phyloP scores from a whole-genome alignment of 148 eudicot species.

The Chenopodium album region DNA sequence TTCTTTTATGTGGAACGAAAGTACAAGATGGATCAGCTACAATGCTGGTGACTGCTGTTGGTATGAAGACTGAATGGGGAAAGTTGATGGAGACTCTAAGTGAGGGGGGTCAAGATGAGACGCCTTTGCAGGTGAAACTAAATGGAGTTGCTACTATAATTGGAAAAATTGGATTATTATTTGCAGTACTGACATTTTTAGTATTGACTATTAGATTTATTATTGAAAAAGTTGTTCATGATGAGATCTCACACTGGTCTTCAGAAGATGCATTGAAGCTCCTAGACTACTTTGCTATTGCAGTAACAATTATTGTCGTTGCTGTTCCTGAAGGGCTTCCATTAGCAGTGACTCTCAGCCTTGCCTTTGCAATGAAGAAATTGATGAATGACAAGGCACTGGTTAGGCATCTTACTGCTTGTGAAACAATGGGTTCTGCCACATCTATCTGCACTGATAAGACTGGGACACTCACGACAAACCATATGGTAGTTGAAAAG shows the following conservation, averaged over 20 bases:
- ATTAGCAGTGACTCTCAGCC: conserved; percentile 90
- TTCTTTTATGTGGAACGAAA: conserved; percentile 78
- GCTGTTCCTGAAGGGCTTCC: conserved; percentile 99
- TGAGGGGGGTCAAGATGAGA: conserved; percentile 88
- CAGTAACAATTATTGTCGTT: conserved; percentile 90
- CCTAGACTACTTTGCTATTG: conserved; percentile 80
- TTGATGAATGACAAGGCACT: conserved; percentile 80
- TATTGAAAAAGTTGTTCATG: conserved; percentile 44
- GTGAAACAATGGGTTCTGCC: conserved; percentile 97
- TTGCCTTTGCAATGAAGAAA: conserved; percentile 96
- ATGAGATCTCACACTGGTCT: conserved; percentile 64
- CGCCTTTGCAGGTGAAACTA: conserved; percentile 91
- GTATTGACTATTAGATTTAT: conserved; percentile 63
- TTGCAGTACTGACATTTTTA: conserved; percentile 74
- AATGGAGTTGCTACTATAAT: conserved; percentile 97
- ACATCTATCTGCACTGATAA: conserved; percentile 86
- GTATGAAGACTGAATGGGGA: conserved; percentile 99
- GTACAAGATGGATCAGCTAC: conserved; percentile 91
- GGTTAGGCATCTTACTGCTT: conserved; percentile 87
- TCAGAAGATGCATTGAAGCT: conserved; percentile 66
- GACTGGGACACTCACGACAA: conserved; percentile 95
- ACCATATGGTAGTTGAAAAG: conserved; percentile 84
- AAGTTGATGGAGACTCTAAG: conserved; percentile 84
- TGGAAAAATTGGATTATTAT: conserved; percentile 82
- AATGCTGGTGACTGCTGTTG: conserved; percentile 95